Percentiles rank a stretch among this genome's conserved stretches.
phyloP scores from a whole-genome alignment of 306 rosid genomes.

The Gastrolobium villosum region DNA sequence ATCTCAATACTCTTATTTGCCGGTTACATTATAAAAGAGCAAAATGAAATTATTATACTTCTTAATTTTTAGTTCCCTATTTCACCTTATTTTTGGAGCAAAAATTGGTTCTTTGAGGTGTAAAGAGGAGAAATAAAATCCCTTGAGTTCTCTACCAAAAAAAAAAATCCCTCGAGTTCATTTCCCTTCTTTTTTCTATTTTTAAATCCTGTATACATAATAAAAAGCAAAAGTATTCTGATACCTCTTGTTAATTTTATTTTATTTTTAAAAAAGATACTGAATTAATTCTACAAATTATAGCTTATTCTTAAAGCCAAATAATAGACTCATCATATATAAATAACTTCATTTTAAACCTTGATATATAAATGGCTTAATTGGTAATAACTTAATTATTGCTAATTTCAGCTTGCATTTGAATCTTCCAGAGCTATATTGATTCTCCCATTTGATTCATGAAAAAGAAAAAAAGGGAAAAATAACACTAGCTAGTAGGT shows the following conservation, averaged over 20 bases:
- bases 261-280: neutral
- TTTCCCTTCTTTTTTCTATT: neutral
- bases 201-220: neutral
- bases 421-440: neutral
- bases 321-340: neutral
- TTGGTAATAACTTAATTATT: neutral
- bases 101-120: neutral
- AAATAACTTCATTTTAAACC: neutral
- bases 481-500: neutral
- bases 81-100: neutral
- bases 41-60: neutral
- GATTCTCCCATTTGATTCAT: slow-evolving; percentile 19
- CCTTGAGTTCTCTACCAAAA: neutral
- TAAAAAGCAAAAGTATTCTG: neutral
- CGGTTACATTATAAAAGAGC: neutral
- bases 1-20: neutral
- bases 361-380: neutral
- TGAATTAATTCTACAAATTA: neutral
- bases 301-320: neutral
- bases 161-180: neutral
- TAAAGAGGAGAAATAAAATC: neutral
- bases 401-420: slow-evolving; percentile 16
- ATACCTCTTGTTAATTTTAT: neutral
- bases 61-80: neutral
- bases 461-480: neutral